Evolutionary conservation across 495 filamentous ascomycete species (phyloP).

Genomic region (Amorphotheca resinae): DNA sequence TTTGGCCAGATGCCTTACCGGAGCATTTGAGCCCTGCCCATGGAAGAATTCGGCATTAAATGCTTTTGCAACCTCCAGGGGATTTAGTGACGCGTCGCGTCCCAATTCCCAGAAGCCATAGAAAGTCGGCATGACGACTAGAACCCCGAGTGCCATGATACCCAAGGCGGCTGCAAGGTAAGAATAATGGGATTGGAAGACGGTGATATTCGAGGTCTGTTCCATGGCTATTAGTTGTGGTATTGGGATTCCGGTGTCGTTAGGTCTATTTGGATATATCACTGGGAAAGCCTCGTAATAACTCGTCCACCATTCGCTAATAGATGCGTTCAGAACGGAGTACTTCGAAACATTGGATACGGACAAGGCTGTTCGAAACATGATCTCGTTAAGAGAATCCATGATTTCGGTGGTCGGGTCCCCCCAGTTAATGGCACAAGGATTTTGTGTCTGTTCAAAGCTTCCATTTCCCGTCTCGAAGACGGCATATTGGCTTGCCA

Average conservation of each 20-base stretch:
- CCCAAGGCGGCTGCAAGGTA: constrained; percentile 1
- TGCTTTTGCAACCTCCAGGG: constrained; percentile 24
- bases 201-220: constrained; percentile 6
- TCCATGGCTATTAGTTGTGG: background rate
- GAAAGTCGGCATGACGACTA: constrained; percentile 18
- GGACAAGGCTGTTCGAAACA: background rate
- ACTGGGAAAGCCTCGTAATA: background rate
- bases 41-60: constrained; percentile 19
- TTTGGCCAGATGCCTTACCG: constrained; percentile 4
- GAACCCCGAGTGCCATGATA: constrained; percentile 11
- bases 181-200: constrained; percentile 3
- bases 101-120: constrained; percentile 24
- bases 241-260: background rate
- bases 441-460: background rate
- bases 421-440: background rate
- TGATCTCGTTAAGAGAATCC: background rate
- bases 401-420: constrained; percentile 1
- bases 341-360: background rate
- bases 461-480: background rate
- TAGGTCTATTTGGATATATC: no score
- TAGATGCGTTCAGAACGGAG: background rate
- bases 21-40: constrained; percentile 18
- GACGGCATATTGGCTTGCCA: background rate
- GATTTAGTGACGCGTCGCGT: constrained; percentile 19
- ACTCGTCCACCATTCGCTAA: background rate